Evolutionary conservation across 352 stramenopile genomes (phyloP).

Genomic region (Pythium chondricola): DNA sequence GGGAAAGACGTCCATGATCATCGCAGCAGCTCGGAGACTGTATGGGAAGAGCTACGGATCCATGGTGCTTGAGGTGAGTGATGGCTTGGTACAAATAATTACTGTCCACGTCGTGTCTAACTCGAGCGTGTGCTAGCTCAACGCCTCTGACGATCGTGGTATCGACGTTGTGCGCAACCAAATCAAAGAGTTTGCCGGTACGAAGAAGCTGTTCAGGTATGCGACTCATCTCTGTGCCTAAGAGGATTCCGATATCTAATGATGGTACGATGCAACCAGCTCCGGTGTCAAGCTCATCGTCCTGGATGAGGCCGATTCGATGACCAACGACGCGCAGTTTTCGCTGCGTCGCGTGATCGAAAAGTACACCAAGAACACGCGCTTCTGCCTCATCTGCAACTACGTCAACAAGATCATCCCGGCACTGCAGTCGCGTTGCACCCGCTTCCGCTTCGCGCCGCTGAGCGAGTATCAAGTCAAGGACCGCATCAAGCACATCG

Average conservation of each 20-base stretch:
- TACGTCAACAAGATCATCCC: conserved; percentile 99
- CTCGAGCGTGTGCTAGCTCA: too few relatives aligned
- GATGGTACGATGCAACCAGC: too few relatives aligned
- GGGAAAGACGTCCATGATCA: conserved; percentile 97
- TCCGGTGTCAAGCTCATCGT: conserved; percentile 96
- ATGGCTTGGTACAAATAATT: too few relatives aligned
- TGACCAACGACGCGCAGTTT: conserved; percentile 97
- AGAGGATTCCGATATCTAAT: too few relatives aligned
- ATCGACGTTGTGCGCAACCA: conserved; percentile 97
- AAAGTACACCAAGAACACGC: conserved; percentile 97
- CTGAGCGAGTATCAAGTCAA: conserved; percentile 66
- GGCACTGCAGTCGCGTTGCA: conserved; percentile 95
- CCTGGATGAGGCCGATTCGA: conserved; percentile 97
- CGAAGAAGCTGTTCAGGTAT: conserved; percentile 93
- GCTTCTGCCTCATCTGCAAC: conserved; percentile 99
- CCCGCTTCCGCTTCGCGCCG: conserved; percentile 83
- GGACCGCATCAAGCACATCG: conserved; percentile 79
- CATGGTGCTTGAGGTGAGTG: conserved; percentile 89
- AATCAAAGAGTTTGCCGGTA: conserved; percentile 98
- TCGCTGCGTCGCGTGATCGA: conserved; percentile 95
- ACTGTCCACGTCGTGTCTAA: too few relatives aligned
- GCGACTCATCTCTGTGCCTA: neutral
- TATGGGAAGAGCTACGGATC: conserved; percentile 93
- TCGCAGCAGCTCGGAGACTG: conserved; percentile 92
- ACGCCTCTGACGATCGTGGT: conserved; percentile 95